Evolutionary conservation across 1,284 basidiomycete genomes (phyloP), one percentile per base, ranked within the genome.

Genomic region (Rugosomyces carneus): DNA sequence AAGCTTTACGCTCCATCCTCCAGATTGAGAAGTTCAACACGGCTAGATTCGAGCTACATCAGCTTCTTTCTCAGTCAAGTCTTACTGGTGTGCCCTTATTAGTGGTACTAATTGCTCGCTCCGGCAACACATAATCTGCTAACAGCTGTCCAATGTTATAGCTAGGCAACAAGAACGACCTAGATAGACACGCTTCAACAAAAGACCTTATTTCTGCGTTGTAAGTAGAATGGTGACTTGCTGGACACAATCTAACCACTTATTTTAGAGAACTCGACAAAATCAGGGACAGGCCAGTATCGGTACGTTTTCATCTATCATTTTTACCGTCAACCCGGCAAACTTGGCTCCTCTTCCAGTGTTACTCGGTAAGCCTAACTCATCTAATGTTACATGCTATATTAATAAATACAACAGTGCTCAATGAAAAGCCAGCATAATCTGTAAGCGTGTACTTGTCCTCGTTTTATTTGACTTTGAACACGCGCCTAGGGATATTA

Each of bases 401-500:
- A 47, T 39, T 38, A 37, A 53, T 34, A 50, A 27, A 26, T 4
- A 15, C 32, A 23, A 1, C 53, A 90, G 88, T 89, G 88, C 62
- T 93, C 90, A 13, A 93, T 94, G 85, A 94, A 94, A 68, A 93
- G 84, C 54, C 89, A 92, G 65, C 89, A 94, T 62, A 96, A 96
- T 60, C 71, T 97, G 84, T 87, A 57, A 47, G 84, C 15, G 4
- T 61, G 29, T 20, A 20, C 29, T 40, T 10, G 18, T 13, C 18
- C 36, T 8, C 35, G 15, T 36, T 44, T 7, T 40, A 3, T 31
- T 42, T 11, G 2, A 4, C 31, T 35, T 21, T 15, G 45, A 37
- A 47, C 32, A 5, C 15, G 7, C 5, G 36, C 45, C 11, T 53
- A 86, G 83, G 45, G 84, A 86, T 55, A 86, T 88, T 43, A 78